Evolutionary conservation across 148 eudicot species (phyloP).

Genomic region (Amaranthus cruentus): DNA sequence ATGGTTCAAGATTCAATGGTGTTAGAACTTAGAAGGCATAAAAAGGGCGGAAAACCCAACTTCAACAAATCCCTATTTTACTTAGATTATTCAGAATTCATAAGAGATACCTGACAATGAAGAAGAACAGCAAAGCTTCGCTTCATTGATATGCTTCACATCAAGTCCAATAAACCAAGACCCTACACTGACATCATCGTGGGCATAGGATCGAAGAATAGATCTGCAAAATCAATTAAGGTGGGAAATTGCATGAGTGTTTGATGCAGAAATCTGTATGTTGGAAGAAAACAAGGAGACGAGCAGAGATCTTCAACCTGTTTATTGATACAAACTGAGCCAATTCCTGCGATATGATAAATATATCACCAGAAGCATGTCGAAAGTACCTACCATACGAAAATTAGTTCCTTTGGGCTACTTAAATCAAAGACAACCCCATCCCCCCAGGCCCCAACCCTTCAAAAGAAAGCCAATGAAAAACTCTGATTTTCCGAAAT

Average conservation of each 20-base stretch:
- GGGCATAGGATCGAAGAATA: constrained; percentile 66
- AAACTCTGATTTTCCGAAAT: background rate
- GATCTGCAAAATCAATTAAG: constrained; percentile 41
- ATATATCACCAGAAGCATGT: constrained; percentile 88
- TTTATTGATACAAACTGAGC: constrained; percentile 82
- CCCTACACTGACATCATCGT: constrained; percentile 85
- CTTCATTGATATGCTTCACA: constrained; percentile 71
- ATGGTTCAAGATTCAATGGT: background rate
- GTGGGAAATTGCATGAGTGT: background rate
- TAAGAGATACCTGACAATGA: constrained; percentile 66
- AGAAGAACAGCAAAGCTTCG: constrained; percentile 83
- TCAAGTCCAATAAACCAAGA: constrained; percentile 94
- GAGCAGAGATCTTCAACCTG: constrained; percentile 38
- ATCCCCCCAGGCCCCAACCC: too few species aligned
- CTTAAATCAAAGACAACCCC: background rate
- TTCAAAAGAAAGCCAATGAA: background rate
- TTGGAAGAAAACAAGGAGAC: background rate
- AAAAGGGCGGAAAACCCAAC: background rate
- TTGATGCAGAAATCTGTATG: background rate
- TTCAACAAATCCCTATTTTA: background rate
- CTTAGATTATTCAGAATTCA: background rate
- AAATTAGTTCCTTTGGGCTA: constrained; percentile 10
- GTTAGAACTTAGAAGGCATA: background rate
- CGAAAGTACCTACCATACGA: constrained; percentile 55
- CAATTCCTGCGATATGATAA: constrained; percentile 71